Conservation (phyloP, 257 asterid genomes). For the Perilla frutescens region DNA sequence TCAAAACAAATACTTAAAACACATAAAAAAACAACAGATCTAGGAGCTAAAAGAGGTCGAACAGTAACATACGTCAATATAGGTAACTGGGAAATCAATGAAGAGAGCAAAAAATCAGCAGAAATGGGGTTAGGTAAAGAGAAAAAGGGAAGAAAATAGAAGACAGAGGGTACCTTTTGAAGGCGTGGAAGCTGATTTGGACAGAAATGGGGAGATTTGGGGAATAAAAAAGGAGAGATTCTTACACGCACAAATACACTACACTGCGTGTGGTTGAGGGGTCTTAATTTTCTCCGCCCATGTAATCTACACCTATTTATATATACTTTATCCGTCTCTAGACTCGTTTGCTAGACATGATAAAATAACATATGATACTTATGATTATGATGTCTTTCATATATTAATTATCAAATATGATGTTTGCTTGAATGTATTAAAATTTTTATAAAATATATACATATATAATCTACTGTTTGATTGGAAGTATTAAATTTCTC, state of each 20-base stretch:
- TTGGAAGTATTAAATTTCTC: no score
- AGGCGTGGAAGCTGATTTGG: background rate
- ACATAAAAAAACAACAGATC: background rate
- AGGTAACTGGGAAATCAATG: background rate
- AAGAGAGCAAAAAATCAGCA: background rate
- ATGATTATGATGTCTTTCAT: no score
- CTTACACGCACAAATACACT: slow-evolving; percentile 21
- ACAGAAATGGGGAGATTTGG: slow-evolving; percentile 16
- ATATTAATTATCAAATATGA: no score
- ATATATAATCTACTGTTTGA: no score
- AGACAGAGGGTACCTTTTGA: slow-evolving; percentile 6
- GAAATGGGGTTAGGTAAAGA: background rate
- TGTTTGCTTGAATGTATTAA: no score
- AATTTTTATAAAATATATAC: no score
- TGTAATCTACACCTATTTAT: background rate
- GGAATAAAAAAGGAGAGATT: slow-evolving; percentile 21
- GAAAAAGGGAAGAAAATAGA: background rate
- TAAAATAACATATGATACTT: no score
- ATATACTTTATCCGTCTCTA: no score
- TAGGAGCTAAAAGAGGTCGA: slow-evolving; percentile 1
- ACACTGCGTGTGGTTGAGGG: slow-evolving; percentile 16
- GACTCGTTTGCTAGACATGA: no score
- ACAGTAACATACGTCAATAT: slow-evolving; percentile 3
- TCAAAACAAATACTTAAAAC: background rate
- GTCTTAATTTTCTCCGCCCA: slow-evolving; percentile 31